Conservation (phyloP, 1,284 basidiomycete genomes). For the Ganoderma meredithae region DNA sequence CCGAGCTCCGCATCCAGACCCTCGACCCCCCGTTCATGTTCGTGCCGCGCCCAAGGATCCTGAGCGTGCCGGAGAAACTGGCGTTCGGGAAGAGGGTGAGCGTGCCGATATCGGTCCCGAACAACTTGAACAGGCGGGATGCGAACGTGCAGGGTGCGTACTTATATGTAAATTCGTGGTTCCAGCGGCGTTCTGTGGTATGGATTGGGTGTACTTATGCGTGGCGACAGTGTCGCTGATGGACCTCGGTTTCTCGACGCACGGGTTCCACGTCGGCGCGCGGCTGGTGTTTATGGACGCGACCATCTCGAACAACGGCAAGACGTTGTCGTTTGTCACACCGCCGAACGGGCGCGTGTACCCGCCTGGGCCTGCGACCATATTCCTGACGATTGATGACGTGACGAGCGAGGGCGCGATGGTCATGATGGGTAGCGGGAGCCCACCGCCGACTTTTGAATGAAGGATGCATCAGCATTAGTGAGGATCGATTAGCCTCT, state of each 20-base stretch:
- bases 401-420: conserved; percentile 53
- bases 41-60: conserved; percentile 44
- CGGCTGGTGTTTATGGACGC: conserved; percentile 56
- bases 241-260: conserved; percentile 57
- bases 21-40: conserved; percentile 53
- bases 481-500: background rate
- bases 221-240: conserved; percentile 47
- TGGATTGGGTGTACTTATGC: conserved; percentile 4
- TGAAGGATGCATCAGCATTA: background rate
- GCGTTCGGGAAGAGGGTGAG: conserved; percentile 48
- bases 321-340: conserved; percentile 49
- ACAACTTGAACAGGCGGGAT: background rate
- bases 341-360: conserved; percentile 56
- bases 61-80: conserved; percentile 46
- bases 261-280: conserved; percentile 53
- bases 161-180: background rate
- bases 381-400: conserved; percentile 56
- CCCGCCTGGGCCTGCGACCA: conserved; percentile 58
- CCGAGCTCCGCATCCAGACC: conserved; percentile 56
- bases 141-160: conserved; percentile 17
- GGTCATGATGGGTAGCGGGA: conserved; percentile 54
- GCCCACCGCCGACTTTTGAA: conserved; percentile 30
- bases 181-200: background rate
- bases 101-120: conserved; percentile 43
- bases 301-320: conserved; percentile 43